These are phyloP conservation scores for Fusarium sp. DNA, from an alignment of 2,329 filamentous ascomycete species.

Conservation along the genomic window DNA sequence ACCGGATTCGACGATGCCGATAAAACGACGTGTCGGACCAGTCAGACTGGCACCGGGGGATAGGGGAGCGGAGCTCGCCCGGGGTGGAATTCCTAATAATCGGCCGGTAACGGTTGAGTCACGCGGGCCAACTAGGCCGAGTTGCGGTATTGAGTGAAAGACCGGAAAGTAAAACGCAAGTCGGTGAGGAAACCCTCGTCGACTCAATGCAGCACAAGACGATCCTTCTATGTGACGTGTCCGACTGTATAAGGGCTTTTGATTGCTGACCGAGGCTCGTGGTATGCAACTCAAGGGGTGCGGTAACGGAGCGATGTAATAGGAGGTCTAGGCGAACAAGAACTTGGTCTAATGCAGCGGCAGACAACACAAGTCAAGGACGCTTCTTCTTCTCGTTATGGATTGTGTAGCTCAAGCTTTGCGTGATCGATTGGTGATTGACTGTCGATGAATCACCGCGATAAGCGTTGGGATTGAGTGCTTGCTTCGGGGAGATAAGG, in stretches of 20 bases:
- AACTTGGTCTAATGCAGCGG: conserved; percentile 30
- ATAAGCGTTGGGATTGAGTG: conserved; percentile 28
- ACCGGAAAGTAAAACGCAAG: conserved; percentile 12
- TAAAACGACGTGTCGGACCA: conserved; percentile 44
- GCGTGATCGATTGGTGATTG: conserved; percentile 26
- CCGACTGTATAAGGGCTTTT: conserved; percentile 11
- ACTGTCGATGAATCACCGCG: conserved; percentile 35
- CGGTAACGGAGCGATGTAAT: conserved; percentile 15
- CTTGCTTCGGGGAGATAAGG: conserved; percentile 34
- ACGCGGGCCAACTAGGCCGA: conserved; percentile 32
- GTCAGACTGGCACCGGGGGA: conserved; percentile 41
- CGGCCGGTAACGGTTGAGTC: conserved; percentile 39
- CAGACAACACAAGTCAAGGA: conserved; percentile 38
- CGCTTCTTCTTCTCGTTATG: conserved; percentile 48
- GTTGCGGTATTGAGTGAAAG: conserved; percentile 15
- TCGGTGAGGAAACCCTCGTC: conserved; percentile 37
- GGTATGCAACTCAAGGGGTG: conserved; percentile 11
- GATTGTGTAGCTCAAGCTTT: conserved; percentile 29
- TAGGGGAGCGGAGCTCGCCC: conserved; percentile 47
- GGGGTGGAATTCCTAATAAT: conserved; percentile 34
- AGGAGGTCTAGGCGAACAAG: conserved; percentile 30
- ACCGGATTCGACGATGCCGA: conserved; percentile 43
- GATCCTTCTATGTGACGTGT: conserved; percentile 22
- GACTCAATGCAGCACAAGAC: conserved; percentile 38
- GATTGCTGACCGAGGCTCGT: conserved; percentile 21